These are phyloP conservation scores for Tieghemiomyces parasiticus DNA, from an alignment of 192 early-diverging fungal species.

Conservation along the genomic window DNA sequence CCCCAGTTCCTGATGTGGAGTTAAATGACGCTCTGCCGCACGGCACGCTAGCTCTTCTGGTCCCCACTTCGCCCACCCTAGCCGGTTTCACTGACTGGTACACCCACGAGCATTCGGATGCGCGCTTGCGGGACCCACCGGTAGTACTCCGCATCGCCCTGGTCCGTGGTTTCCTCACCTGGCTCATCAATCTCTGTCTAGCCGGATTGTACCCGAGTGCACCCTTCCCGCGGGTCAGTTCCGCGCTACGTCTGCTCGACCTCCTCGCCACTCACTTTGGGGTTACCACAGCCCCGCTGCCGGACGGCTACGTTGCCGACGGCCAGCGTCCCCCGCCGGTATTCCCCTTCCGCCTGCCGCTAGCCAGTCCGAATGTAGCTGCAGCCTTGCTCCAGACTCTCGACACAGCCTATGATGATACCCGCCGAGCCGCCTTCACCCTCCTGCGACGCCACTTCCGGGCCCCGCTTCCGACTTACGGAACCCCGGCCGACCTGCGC, in stretches of 20 bases:
- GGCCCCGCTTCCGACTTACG: slow-evolving; percentile 41
- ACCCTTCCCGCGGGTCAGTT: slow-evolving; percentile 52
- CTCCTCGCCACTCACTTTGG: slow-evolving; percentile 37
- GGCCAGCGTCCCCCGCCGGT: slow-evolving; percentile 17
- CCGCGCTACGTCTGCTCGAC: slow-evolving; percentile 35
- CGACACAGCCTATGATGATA: slow-evolving; percentile 59
- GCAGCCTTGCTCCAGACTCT: slow-evolving; percentile 45
- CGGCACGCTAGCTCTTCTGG: not conserved
- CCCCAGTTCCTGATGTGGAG: not conserved
- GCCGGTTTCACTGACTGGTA: not conserved
- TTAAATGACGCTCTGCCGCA: not conserved
- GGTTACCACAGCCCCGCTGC: slow-evolving; percentile 26
- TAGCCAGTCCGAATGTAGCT: slow-evolving; percentile 25
- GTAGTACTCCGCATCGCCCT: not conserved
- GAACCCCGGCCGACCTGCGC: slow-evolving; percentile 24
- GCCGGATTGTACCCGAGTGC: slow-evolving; percentile 57
- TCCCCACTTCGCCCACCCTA: not conserved
- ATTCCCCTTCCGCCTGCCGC: slow-evolving; percentile 37
- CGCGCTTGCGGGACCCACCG: not conserved
- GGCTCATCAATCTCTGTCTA: slow-evolving; percentile 39
- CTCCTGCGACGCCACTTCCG: slow-evolving; percentile 51
- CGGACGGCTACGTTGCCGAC: slow-evolving; percentile 21
- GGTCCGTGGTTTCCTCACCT: slow-evolving; percentile 30
- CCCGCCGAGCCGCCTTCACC: slow-evolving; percentile 51
- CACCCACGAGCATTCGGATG: not conserved